Evolutionary conservation across 495 filamentous ascomycete genomes (phyloP).

Genomic region (Cryomyces antarcticus): DNA sequence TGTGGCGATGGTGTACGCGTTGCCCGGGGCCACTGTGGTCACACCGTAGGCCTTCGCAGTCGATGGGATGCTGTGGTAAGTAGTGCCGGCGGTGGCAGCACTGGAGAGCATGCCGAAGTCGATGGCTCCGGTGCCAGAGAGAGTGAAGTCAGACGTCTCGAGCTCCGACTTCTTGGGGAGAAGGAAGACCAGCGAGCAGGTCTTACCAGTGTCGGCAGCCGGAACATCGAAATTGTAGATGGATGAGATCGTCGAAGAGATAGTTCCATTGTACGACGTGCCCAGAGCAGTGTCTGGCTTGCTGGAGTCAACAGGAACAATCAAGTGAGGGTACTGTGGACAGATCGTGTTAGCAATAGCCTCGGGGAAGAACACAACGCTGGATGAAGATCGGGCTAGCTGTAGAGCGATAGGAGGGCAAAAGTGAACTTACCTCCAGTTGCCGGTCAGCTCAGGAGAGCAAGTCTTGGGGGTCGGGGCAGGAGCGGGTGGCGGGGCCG

Average conservation of each 20-base stretch:
- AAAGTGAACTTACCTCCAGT: neutral
- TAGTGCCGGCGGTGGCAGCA: conserved; percentile 8
- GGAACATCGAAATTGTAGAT: conserved; percentile 20
- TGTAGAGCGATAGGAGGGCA: neutral
- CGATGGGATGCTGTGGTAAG: conserved; percentile 4
- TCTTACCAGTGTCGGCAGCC: conserved; percentile 8
- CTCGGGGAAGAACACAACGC: too few relatives aligned
- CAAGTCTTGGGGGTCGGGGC: neutral
- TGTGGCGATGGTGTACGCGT: conserved; percentile 1
- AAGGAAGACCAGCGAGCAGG: conserved; percentile 16
- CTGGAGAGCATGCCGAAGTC: conserved; percentile 7
- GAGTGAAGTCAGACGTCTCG: conserved; percentile 6
- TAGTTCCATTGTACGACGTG: conserved; percentile 7
- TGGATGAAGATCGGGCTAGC: neutral
- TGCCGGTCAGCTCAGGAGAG: neutral
- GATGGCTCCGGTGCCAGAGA: conserved; percentile 11
- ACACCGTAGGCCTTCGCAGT: neutral
- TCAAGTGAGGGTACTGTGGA: conserved; percentile 10
- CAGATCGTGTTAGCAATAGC: too few relatives aligned
- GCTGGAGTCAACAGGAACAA: conserved; percentile 12
- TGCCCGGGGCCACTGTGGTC: conserved; percentile 3
- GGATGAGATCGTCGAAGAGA: conserved; percentile 7
- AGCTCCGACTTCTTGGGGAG: conserved; percentile 9
- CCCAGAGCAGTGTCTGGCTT: conserved; percentile 11
- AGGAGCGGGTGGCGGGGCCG: neutral